These are phyloP conservation scores for Amoeboaphelidium occidentale DNA, from an alignment of 371 early-diverging fungal species.

Conservation along the genomic window DNA sequence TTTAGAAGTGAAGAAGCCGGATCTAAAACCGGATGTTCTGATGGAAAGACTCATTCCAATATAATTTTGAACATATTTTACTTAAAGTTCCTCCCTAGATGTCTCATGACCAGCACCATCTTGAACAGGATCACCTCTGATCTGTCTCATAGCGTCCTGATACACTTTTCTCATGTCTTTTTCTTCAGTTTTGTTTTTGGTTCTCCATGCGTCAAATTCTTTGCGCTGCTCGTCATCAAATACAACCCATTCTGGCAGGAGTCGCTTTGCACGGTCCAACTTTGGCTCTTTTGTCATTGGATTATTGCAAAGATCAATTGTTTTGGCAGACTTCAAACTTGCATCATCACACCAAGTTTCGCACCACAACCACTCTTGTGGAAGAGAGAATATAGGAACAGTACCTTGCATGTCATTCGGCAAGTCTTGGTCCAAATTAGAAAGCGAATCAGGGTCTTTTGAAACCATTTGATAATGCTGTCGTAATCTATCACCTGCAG, in stretches of 20 bases:
- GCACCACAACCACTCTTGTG: conserved; percentile 78
- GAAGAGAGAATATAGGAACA: conserved; percentile 71
- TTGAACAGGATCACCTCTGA: no score
- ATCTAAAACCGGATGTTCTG: no score
- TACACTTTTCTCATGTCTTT: no score
- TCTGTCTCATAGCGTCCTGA: no score
- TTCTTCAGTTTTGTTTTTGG: no score
- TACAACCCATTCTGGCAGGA: conserved; percentile 75
- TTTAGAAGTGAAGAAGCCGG: no score
- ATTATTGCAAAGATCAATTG: conserved; percentile 93
- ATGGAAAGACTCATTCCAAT: no score
- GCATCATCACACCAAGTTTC: conserved; percentile 91
- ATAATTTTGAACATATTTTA: no score
- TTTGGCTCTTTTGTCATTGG: conserved; percentile 91
- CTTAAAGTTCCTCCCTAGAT: no score
- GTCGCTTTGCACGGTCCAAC: conserved; percentile 64
- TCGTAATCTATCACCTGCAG: conserved; percentile 77
- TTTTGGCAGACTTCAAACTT: conserved; percentile 54
- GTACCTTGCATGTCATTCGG: conserved; percentile 82
- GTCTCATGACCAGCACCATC: no score
- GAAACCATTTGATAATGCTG: conserved; percentile 74
- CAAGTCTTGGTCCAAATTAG: conserved; percentile 87
- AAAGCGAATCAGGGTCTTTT: conserved; percentile 60
- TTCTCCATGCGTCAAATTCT: neutral
- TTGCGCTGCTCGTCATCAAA: conserved; percentile 10